Evolutionary conservation across 352 stramenopile genomes (phyloP).

Genomic region (Pelagophyceae sp.): DNA sequence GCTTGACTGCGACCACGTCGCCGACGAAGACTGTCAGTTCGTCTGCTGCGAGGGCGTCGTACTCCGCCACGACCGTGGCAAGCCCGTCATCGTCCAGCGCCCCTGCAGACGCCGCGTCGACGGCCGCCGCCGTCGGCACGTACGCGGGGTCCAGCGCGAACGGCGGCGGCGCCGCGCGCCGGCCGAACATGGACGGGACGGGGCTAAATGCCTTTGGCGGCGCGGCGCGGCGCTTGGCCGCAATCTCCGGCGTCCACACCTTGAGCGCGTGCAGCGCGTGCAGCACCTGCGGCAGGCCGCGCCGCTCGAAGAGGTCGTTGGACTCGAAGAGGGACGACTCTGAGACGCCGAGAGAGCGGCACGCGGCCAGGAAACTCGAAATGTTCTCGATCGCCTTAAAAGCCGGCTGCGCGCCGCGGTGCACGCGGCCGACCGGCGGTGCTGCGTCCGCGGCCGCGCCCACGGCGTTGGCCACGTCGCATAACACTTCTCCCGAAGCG

Average conservation of each 20-base stretch:
- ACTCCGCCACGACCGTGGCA: neutral
- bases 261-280: neutral
- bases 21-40: slow-evolving; percentile 1
- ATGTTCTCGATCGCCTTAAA: slow-evolving; percentile 85
- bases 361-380: slow-evolving; percentile 62
- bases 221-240: no score
- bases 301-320: neutral
- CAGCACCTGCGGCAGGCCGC: neutral
- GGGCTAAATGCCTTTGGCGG: no score
- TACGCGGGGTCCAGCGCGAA: neutral
- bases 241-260: neutral
- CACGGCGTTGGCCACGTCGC: slow-evolving; percentile 11
- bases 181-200: no score
- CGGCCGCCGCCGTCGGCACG: no score
- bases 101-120: neutral
- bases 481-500: neutral
- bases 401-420: neutral
- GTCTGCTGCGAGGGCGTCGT: neutral
- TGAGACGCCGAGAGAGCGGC: slow-evolving; percentile 58
- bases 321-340: slow-evolving; percentile 24
- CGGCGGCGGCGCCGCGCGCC: no score
- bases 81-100: neutral
- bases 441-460: neutral
- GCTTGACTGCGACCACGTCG: slow-evolving; percentile 4
- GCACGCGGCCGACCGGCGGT: neutral